Evolutionary conservation across 148 eudicot genomes (phyloP).

Genomic region (Fagopyrum tataricum): DNA sequence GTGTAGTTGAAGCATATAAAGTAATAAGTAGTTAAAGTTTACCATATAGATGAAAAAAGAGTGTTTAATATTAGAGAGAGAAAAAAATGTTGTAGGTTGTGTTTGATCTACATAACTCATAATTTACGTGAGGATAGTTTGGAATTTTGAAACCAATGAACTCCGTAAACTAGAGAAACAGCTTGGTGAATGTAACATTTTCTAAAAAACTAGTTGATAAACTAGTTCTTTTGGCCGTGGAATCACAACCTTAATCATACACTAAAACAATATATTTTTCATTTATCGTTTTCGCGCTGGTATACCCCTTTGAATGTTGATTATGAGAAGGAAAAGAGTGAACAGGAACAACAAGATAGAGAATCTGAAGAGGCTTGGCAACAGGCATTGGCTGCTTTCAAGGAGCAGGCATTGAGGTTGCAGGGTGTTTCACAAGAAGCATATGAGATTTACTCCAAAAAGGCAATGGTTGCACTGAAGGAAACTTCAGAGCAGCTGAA

Average conservation of each 20-base stretch:
- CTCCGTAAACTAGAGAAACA: no score
- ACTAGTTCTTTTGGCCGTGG: no score
- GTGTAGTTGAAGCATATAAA: no score
- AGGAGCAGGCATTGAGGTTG: constrained; percentile 74
- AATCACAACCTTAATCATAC: not conserved
- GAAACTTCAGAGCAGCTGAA: constrained; percentile 68
- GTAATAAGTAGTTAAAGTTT: no score
- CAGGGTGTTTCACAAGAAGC: constrained; percentile 85
- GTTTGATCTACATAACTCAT: no score
- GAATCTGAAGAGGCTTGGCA: constrained; percentile 79
- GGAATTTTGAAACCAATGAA: no score
- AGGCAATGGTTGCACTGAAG: constrained; percentile 52
- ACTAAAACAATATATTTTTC: not conserved
- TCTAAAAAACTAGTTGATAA: no score
- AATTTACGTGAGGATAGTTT: no score
- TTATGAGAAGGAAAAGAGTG: constrained; percentile 37
- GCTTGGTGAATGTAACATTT: no score
- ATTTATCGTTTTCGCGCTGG: not conserved
- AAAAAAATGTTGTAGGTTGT: no score
- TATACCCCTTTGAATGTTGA: constrained; percentile 49
- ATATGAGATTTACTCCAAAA: constrained; percentile 65
- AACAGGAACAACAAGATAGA: constrained; percentile 34
- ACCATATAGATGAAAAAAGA: no score
- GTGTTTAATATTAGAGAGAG: no score
- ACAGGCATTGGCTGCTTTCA: constrained; percentile 58